Evolutionary conservation across 108 stramenopile genomes (phyloP).

Genomic region (Craspedostauros australis): DNA sequence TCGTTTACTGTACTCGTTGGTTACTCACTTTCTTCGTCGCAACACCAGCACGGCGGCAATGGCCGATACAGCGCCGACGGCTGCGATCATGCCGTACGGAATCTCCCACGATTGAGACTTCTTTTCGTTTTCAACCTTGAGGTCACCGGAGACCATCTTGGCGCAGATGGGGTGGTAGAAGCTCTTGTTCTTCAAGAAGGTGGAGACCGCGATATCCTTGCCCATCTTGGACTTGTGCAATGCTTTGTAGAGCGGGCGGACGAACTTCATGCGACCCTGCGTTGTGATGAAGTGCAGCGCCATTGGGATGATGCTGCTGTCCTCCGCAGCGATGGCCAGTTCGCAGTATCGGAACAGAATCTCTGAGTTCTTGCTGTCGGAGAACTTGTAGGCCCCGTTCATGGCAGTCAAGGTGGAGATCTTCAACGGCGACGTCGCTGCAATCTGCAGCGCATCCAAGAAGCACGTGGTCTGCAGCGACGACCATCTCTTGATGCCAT

Average conservation of each 20-base stretch:
- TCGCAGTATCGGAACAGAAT: slow-evolving; percentile 87
- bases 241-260: slow-evolving; percentile 86
- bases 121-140: no score
- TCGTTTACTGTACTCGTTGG: no score
- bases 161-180: slow-evolving; percentile 95
- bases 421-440: slow-evolving; percentile 37
- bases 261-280: slow-evolving; percentile 99
- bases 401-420: slow-evolving; percentile 55
- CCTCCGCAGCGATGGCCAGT: slow-evolving; percentile 74
- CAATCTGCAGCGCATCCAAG: slow-evolving; percentile 54
- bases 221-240: slow-evolving; percentile 70
- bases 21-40: not conserved
- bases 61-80: not conserved
- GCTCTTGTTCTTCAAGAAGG: slow-evolving; percentile 75
- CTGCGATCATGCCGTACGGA: no score
- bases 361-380: slow-evolving; percentile 78
- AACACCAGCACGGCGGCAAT: not conserved
- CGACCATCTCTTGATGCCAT: slow-evolving; percentile 71
- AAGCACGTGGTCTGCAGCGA: slow-evolving; percentile 82
- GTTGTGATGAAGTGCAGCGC: slow-evolving; percentile 85
- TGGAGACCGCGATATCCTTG: slow-evolving; percentile 51
- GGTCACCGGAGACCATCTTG: slow-evolving; percentile 88
- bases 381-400: slow-evolving; percentile 62
- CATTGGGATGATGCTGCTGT: slow-evolving; percentile 52
- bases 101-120: no score